Evolutionary conservation across 2,329 filamentous ascomycete species (phyloP).

Genomic region (Huntiella abstrusa): DNA sequence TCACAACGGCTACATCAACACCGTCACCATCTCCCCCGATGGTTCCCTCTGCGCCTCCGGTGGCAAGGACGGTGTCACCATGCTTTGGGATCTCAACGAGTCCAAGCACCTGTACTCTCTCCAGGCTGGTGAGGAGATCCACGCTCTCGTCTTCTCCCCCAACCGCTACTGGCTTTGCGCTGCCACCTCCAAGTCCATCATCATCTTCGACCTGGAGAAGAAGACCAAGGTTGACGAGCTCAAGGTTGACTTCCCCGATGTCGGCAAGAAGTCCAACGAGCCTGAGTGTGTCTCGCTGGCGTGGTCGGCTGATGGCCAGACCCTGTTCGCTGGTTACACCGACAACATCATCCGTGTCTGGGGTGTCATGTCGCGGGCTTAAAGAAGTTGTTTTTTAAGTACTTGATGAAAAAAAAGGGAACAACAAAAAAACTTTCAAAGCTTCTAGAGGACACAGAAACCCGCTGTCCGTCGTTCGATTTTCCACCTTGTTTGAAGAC

Average conservation of each 20-base stretch:
- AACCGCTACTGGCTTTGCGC: conserved; percentile 99
- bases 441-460: conserved; percentile 11
- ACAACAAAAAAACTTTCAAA: conserved; percentile 13
- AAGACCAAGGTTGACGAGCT: conserved; percentile 99
- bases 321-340: conserved; percentile 98
- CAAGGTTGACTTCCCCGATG: conserved; percentile 83
- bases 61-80: conserved; percentile 99
- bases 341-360: conserved; percentile 98
- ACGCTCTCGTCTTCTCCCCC: conserved; percentile 98
- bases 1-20: conserved; percentile 99
- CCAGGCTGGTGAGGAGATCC: conserved; percentile 96
- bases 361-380: conserved; percentile 93
- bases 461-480: conserved; percentile 4
- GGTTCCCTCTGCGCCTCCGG: conserved; percentile 97
- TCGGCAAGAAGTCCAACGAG: conserved; percentile 97
- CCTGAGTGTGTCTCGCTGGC: conserved; percentile 95
- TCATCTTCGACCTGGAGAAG: conserved; percentile 99
- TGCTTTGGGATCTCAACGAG: conserved; percentile 99
- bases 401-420: conserved; percentile 13
- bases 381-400: conserved; percentile 20
- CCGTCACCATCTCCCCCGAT: conserved; percentile 98
- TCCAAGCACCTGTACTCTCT: conserved; percentile 99
- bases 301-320: conserved; percentile 97
- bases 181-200: conserved; percentile 91
- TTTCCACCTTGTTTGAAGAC: conserved; percentile 7